Conservation (phyloP, 2,329 filamentous ascomycete genomes). For the Cytospora leucostoma region DNA sequence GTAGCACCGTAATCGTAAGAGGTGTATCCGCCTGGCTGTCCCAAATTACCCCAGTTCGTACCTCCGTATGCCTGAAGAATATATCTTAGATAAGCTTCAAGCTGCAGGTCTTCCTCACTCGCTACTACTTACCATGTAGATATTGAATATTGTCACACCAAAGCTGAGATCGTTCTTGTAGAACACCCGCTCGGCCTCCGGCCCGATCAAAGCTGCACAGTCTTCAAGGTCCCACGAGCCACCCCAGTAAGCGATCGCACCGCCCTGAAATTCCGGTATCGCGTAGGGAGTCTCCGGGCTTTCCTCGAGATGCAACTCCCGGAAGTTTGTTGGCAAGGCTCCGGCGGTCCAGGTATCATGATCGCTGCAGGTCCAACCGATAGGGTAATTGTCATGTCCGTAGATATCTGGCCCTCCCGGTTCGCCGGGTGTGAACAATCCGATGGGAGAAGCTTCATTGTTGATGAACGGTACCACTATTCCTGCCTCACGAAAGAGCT, state of each 20-base stretch:
- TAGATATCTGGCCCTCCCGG: slow-evolving; percentile 63
- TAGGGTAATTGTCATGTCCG: slow-evolving; percentile 65
- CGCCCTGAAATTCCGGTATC: slow-evolving; percentile 63
- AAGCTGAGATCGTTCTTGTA: slow-evolving; percentile 75
- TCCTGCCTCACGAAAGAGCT: slow-evolving; percentile 67
- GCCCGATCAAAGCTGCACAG: slow-evolving; percentile 66
- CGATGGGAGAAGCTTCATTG: slow-evolving; percentile 67
- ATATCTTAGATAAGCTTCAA: not conserved
- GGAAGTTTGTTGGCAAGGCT: slow-evolving; percentile 58
- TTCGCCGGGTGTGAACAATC: slow-evolving; percentile 65
- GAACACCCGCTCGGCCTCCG: slow-evolving; percentile 77
- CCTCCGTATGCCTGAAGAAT: slow-evolving; percentile 63
- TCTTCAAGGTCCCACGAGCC: slow-evolving; percentile 65
- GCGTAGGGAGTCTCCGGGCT: slow-evolving; percentile 68
- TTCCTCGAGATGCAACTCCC: slow-evolving; percentile 54
- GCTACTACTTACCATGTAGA: slow-evolving; percentile 66
- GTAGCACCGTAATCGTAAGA: slow-evolving; percentile 57
- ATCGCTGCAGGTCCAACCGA: slow-evolving; percentile 55
- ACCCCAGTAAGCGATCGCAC: slow-evolving; percentile 74
- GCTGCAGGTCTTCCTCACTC: not conserved
- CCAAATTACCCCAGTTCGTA: slow-evolving; percentile 82
- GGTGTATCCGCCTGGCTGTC: slow-evolving; percentile 66
- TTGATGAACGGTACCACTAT: slow-evolving; percentile 74
- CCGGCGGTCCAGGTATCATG: slow-evolving; percentile 61
- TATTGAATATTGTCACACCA: slow-evolving; percentile 66